Evolutionary conservation across 2,329 filamentous ascomycete genomes (phyloP).

Genomic region (Knufia petricola): DNA sequence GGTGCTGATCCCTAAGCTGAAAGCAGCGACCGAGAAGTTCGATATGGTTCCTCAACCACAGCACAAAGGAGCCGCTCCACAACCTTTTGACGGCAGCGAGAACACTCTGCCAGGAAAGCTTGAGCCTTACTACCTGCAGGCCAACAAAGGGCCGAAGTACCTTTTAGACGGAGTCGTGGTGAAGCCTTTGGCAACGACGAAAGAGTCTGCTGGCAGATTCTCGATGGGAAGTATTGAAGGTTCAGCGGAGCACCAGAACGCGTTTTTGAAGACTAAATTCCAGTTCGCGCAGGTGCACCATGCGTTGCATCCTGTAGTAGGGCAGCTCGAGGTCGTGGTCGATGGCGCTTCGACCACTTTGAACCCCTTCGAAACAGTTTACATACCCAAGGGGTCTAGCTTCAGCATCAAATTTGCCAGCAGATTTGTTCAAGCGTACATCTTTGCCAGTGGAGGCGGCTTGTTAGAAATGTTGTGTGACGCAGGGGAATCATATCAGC

Average conservation of each 20-base stretch:
- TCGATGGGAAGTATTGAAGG: slow-evolving; percentile 45
- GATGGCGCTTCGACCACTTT: slow-evolving; percentile 28
- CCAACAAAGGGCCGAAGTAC: slow-evolving; percentile 42
- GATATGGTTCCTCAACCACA: slow-evolving; percentile 47
- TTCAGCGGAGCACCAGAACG: slow-evolving; percentile 30
- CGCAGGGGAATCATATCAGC: slow-evolving; percentile 28
- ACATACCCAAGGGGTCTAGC: slow-evolving; percentile 39
- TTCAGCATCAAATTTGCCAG: slow-evolving; percentile 39
- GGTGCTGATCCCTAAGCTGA: slow-evolving; percentile 28
- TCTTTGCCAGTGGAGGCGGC: slow-evolving; percentile 42
- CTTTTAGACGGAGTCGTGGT: slow-evolving; percentile 38
- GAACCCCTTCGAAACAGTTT: slow-evolving; percentile 40
- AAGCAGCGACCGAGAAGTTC: slow-evolving; percentile 46
- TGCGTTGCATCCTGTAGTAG: slow-evolving; percentile 41
- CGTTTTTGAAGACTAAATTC: slow-evolving; percentile 30
- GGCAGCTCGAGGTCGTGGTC: slow-evolving; percentile 37
- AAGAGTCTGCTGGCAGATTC: slow-evolving; percentile 41
- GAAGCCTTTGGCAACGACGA: slow-evolving; percentile 41
- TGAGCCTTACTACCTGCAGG: slow-evolving; percentile 43
- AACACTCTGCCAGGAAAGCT: slow-evolving; percentile 31
- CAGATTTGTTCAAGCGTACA: slow-evolving; percentile 39
- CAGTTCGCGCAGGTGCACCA: slow-evolving; percentile 43
- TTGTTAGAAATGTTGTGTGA: slow-evolving; percentile 38
- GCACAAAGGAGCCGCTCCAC: slow-evolving; percentile 34
- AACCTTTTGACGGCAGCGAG: slow-evolving; percentile 36